A percentile compares a stretch with the other conserved stretches of the same genome.
Conservation (phyloP, 148 eudicot genomes). For the Nepenthes mirabilis region DNA sequence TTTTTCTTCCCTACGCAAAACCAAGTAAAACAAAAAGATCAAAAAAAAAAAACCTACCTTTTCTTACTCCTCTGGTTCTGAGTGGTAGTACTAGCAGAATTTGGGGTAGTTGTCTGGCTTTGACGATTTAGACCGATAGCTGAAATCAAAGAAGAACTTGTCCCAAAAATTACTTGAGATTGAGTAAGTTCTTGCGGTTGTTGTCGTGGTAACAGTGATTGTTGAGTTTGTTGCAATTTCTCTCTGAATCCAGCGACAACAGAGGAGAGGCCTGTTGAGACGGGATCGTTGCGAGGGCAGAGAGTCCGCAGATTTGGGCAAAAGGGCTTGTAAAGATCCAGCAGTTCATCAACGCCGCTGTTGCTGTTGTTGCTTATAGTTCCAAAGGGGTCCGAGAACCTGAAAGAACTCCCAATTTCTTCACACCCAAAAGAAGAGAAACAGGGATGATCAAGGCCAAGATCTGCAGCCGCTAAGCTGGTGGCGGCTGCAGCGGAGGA, state of each 20-base stretch:
- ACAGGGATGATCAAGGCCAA: background rate
- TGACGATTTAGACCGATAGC: conserved; percentile 7
- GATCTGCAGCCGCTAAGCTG: background rate
- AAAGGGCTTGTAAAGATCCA: background rate
- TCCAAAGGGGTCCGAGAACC: background rate
- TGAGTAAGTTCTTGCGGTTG: conserved; percentile 15
- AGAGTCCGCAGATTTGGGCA: background rate
- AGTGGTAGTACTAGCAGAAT: background rate
- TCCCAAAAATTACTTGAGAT: conserved; percentile 20
- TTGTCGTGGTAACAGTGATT: conserved; percentile 1
- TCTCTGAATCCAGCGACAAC: too few relatives aligned
- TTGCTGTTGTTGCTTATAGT: background rate
- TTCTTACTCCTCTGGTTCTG: conserved; percentile 38
- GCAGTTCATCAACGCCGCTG: background rate
- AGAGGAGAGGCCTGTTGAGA: too few relatives aligned
- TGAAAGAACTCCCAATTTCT: background rate
- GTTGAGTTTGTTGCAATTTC: background rate
- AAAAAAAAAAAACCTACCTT: conserved; percentile 33
- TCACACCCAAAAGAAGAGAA: background rate
- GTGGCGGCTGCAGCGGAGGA: background rate
- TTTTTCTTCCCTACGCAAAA: too few relatives aligned
- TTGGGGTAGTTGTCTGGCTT: conserved; percentile 7
- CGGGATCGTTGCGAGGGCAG: too few relatives aligned
- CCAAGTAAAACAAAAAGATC: too few relatives aligned
- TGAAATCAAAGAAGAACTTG: background rate